Conservation (phyloP, 225 moss, liverwort and hornwort species). For the Ulota crispa region DNA sequence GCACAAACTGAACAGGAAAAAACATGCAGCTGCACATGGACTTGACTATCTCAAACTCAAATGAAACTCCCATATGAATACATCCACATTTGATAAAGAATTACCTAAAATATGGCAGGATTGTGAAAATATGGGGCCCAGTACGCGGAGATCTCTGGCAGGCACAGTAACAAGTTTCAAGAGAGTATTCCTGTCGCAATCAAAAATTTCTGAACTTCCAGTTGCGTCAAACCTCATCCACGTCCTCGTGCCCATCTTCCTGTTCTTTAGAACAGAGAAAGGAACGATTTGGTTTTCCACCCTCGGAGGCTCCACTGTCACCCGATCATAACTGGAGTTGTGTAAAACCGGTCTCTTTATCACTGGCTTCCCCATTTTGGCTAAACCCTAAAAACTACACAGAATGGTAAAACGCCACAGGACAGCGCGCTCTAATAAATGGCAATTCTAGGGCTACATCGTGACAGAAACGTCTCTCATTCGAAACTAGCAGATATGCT, state of each 20-base stretch:
- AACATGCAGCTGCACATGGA: constrained; percentile 3
- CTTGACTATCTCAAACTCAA: constrained; percentile 12
- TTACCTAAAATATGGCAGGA: constrained; percentile 94
- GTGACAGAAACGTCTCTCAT: constrained; percentile 11
- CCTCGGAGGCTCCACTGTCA: constrained; percentile 31
- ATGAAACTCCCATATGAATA: neutral
- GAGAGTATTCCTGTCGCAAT: constrained; percentile 86
- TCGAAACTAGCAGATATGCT: constrained; percentile 9
- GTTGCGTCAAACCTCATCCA: constrained; percentile 93
- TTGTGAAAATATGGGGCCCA: constrained; percentile 88
- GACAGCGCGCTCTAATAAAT: constrained; percentile 7
- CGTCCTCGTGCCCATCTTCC: constrained; percentile 68
- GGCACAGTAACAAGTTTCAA: constrained; percentile 80
- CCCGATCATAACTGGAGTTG: constrained; percentile 34
- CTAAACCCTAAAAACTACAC: neutral
- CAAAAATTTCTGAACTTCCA: constrained; percentile 71
- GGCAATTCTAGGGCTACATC: constrained; percentile 29
- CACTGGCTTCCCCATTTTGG: constrained; percentile 53
- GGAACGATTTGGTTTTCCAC: constrained; percentile 43
- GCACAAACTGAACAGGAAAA: constrained; percentile 7
- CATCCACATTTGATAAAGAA: constrained; percentile 17
- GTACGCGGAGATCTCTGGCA: constrained; percentile 88
- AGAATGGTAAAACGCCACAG: constrained; percentile 9
- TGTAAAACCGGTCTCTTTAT: constrained; percentile 41
- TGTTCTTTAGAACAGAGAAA: constrained; percentile 55